Conservation (phyloP, 345 rosid genomes). For the Salix koriyanagi region DNA sequence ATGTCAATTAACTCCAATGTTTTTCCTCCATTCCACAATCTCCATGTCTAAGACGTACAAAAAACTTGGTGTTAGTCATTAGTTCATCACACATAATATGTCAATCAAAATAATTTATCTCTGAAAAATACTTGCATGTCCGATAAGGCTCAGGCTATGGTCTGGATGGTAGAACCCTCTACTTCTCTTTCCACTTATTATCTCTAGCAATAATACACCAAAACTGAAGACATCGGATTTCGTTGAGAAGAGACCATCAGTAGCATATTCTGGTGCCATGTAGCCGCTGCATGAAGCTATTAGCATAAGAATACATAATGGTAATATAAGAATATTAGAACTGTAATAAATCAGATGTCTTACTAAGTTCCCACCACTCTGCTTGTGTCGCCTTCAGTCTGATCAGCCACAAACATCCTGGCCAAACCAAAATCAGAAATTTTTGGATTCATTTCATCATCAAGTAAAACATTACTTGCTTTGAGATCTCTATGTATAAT, state of each 20-base stretch:
- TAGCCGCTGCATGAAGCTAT: neutral
- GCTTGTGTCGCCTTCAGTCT: constrained; percentile 10
- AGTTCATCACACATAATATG: neutral
- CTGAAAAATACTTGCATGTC: neutral
- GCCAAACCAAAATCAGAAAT: constrained; percentile 17
- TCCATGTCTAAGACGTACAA: neutral
- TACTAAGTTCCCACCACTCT: constrained; percentile 11
- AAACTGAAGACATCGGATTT: constrained; percentile 19
- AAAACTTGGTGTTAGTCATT: neutral
- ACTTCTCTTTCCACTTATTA: constrained; percentile 11
- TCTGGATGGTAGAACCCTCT: constrained; percentile 2
- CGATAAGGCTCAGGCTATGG: neutral
- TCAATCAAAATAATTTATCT: neutral
- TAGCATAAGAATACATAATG: neutral
- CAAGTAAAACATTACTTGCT: constrained; percentile 13
- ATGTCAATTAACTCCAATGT: neutral
- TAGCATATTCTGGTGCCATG: constrained; percentile 15
- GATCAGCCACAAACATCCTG: neutral
- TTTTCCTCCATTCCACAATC: neutral
- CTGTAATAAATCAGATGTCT: neutral
- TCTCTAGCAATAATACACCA: constrained; percentile 7
- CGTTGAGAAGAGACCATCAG: constrained; percentile 7
- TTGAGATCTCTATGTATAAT: constrained; percentile 18
- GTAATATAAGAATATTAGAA: neutral
- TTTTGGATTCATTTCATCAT: constrained; percentile 11